Evolutionary conservation across 495 filamentous ascomycete genomes (phyloP).

Genomic region (Xylaria palmicola): DNA sequence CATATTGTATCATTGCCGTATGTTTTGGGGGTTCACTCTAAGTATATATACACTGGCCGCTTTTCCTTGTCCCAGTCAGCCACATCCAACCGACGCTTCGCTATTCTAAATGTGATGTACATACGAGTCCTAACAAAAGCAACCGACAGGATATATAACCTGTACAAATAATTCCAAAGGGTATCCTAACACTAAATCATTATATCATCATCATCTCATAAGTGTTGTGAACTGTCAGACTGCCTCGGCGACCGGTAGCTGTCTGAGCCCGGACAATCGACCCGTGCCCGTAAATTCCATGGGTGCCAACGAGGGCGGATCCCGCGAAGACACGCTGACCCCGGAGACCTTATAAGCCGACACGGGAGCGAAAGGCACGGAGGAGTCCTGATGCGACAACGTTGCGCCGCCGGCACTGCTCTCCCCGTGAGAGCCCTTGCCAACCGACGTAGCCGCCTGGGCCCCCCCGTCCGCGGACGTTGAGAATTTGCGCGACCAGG

Average conservation of each 20-base stretch:
- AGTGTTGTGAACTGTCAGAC: background rate
- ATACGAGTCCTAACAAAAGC: too few species aligned
- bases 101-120: too few species aligned
- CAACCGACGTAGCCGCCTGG: background rate
- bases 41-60: too few species aligned
- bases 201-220: background rate
- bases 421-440: background rate
- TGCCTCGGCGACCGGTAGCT: background rate
- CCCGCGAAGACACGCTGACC: background rate
- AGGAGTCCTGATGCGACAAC: background rate
- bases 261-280: background rate
- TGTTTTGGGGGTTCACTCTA: too few species aligned
- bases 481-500: background rate
- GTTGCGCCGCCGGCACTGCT: background rate
- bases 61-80: too few species aligned
- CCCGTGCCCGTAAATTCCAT: conserved; percentile 1
- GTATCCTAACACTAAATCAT: conserved; percentile 12
- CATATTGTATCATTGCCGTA: too few species aligned
- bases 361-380: background rate
- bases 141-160: background rate
- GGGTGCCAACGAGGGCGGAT: background rate
- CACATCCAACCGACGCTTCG: too few species aligned
- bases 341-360: background rate
- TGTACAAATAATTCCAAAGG: background rate
- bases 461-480: background rate